Base-by-base conservation (phyloP, 495 filamentous ascomycete genomes). In the Thermothielavioides terrestris region DNA sequence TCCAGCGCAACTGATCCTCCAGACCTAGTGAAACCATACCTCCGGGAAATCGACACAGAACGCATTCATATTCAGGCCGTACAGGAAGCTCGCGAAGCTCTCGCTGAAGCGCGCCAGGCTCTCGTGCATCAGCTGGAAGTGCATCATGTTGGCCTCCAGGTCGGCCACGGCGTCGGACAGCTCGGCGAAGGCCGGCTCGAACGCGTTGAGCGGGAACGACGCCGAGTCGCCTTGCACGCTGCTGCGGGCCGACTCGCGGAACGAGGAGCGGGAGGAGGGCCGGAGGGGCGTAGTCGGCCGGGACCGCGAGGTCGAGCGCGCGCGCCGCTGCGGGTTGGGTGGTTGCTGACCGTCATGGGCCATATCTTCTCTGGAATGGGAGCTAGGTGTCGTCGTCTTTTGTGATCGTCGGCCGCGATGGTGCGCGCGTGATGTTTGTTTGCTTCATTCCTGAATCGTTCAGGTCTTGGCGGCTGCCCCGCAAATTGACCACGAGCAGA, bases 31-130 rank as follows among this genome's bases (percentile, higher is more conserved):
- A 17, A 8, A 8, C 9, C 47, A 42, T 35, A 90, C 89, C 80
- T 98, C 94, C 0, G 89, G 87, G 64, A 97, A 97, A 69, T 97
- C 92, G 31, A 97, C 90, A 65, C 92, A 98, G 62, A 96, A 98
- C 4, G 94, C 92, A 67, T 96, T 97, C 88, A 98, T 94, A 57
- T 97, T 96, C 65, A 98, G 62, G 3, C 92, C 92, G 53, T 97
- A 97, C 45, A 98, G 62, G 56, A 98, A 97, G 61, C 82, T 86
- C 0, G 90, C 91, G 63, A 98, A 98, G 66, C 83, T 92, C 76
- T 98, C 92, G 64, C 85, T 91, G 66, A 98, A 98, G 8, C 92
- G 79, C 34, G 88, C 82, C 66, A 98, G 61, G 56, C 88, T 94
- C 71, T 98, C 91, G 64, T 98, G 89, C 88, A 98, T 94, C 48